These are phyloP conservation scores for Chlorella sp. DNA, from an alignment of 139 green algal genomes.

Conservation along the genomic window DNA sequence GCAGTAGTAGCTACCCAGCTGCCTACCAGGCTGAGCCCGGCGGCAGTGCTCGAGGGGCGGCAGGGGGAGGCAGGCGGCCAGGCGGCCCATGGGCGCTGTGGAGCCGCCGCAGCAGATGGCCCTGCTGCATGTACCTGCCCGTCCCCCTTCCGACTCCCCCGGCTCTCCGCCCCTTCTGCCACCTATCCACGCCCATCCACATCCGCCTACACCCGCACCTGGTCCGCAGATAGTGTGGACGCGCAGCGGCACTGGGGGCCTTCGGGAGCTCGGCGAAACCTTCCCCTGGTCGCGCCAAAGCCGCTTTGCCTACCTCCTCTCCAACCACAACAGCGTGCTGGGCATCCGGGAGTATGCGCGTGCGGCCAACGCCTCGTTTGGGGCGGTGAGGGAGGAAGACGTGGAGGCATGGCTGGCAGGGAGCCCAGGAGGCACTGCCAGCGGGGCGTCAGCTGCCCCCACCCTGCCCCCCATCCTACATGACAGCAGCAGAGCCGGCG, in stretches of 20 bases:
- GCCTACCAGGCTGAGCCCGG: no score
- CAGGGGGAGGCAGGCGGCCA: no score
- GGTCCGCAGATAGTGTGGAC: slow-evolving; percentile 75
- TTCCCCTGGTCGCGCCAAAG: slow-evolving; percentile 69
- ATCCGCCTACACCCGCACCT: background rate
- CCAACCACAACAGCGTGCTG: slow-evolving; percentile 78
- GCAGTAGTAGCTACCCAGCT: no score
- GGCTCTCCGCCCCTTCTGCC: background rate
- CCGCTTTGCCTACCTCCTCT: slow-evolving; percentile 61
- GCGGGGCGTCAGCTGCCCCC: background rate
- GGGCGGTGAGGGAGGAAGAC: slow-evolving; percentile 45
- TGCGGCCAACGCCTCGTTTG: slow-evolving; percentile 44
- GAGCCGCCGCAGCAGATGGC: no score
- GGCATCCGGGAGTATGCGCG: slow-evolving; percentile 78
- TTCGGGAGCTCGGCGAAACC: slow-evolving; percentile 77
- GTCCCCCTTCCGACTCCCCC: background rate
- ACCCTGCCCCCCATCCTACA: background rate
- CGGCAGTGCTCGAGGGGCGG: no score
- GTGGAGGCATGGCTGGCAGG: slow-evolving; percentile 55
- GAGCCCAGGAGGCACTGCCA: background rate
- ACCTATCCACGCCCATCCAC: background rate
- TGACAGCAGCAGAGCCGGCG: background rate
- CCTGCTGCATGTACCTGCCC: no score
- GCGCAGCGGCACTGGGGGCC: slow-evolving; percentile 64
- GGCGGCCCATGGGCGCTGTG: no score